These are phyloP conservation scores for Lichtheimia corymbifera DNA, from an alignment of 371 early-diverging fungal species.

Conservation along the genomic window DNA sequence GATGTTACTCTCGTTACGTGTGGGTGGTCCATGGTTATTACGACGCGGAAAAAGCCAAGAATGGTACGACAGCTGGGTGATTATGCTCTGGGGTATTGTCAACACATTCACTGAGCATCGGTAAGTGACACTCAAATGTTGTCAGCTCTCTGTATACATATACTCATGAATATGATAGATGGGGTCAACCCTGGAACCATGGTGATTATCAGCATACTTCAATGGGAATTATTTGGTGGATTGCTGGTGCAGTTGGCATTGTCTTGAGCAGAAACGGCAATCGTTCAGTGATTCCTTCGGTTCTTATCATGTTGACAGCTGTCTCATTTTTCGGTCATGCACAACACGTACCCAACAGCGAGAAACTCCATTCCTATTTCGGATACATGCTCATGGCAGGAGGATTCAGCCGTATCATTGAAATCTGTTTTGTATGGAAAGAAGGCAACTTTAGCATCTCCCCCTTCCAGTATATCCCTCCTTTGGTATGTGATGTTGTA, in stretches of 20 bases:
- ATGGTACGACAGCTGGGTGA: conserved; percentile 70
- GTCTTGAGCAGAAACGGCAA: conserved; percentile 55
- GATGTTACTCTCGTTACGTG: conserved; percentile 52
- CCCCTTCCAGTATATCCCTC: conserved; percentile 51
- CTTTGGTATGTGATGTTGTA: conserved; percentile 37
- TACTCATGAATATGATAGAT: conserved; percentile 22
- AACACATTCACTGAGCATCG: conserved; percentile 75
- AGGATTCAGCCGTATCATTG: conserved; percentile 60
- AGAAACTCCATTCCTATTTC: conserved; percentile 63
- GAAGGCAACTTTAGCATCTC: conserved; percentile 36
- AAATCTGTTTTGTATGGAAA: conserved; percentile 59
- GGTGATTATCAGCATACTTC: conserved; percentile 72
- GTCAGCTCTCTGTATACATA: too few species aligned
- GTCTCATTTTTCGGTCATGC: conserved; percentile 63
- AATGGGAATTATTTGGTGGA: conserved; percentile 72
- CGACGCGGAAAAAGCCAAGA: conserved; percentile 65
- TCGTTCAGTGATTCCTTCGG: conserved; percentile 60
- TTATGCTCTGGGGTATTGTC: conserved; percentile 68
- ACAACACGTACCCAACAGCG: conserved; percentile 62
- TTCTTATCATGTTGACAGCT: conserved; percentile 66
- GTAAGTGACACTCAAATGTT: conserved; percentile 21
- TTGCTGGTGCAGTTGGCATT: conserved; percentile 62
- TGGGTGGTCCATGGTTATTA: conserved; percentile 62
- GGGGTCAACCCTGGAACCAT: conserved; percentile 63
- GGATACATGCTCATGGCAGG: conserved; percentile 64